Base-by-base conservation (phyloP, 129 eudicot species). In the Apium graveolens region DNA sequence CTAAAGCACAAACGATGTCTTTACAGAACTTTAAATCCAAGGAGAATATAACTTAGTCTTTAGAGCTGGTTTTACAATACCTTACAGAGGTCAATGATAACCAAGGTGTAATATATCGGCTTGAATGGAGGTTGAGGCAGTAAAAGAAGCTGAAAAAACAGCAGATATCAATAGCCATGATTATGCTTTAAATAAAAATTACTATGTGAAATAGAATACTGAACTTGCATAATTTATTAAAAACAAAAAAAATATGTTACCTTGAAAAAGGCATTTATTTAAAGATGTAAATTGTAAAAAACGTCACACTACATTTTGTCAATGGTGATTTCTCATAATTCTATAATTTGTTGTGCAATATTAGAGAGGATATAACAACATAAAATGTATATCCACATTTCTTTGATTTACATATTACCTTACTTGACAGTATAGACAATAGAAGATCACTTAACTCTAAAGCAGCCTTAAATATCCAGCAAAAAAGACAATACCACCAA, bases 61-160 rank as follows among this genome's bases (percentile, higher is more conserved):
- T 68, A 46, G 62, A 26, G 43, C 21, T 29, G 57, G 20, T 39
- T 38, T 53, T 27, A 62, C 70, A 74, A 34, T 89, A 91, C 98
- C 97, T 96, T 96, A 78, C 99, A 96, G 27, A 96, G 97, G 87
- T 96, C 99, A 80, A 96, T 92, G 69, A 96, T 92, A 77, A 96
- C 99, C 86, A 96, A 87, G 10, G 99, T 90, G 85, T 96, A 96
- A 75, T 96, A 92, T 29, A 82, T 86, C 41, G 99, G 97, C 79
- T 89, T 96, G 83, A 96, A 96, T 74, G 97, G 99, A 42, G 99
- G 97, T 51, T 92, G 87, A 17, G 99, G 99, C 87, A 96, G 83
- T 73, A 96, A 81, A 74, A 96, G 99, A 70, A 96, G 90, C 97
- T 96, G 96, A 82, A 74, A 60, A 76, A 45, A 43, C 74, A 79